Evolutionary conservation across 805 yeast genomes (phyloP).

Genomic region (Yarrowia bubula): DNA sequence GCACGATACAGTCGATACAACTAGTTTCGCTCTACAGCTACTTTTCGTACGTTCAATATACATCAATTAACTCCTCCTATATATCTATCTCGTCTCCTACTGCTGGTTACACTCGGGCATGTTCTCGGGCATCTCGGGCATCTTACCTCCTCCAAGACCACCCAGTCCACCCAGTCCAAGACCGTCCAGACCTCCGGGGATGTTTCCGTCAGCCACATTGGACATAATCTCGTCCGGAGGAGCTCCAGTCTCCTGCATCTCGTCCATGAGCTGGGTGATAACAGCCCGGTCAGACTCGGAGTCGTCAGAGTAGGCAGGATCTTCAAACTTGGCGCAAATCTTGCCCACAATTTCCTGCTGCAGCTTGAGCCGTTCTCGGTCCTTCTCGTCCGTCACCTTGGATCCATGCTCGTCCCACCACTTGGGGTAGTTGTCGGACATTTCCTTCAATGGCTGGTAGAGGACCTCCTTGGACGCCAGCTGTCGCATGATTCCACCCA

Average conservation of each 20-base stretch:
- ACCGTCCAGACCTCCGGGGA: conserved; percentile 38
- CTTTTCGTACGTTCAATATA: background rate
- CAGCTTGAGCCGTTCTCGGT: conserved; percentile 52
- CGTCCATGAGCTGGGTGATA: conserved; percentile 59
- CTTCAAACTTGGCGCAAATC: conserved; percentile 67
- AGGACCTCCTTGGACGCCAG: conserved; percentile 80
- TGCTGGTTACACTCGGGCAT: conserved; percentile 28
- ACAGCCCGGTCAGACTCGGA: conserved; percentile 46
- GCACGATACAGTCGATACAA: too few species aligned
- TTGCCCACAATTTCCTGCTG: conserved; percentile 63
- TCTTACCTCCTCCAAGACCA: conserved; percentile 29
- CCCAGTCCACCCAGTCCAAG: conserved; percentile 32
- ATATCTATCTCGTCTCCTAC: conserved; percentile 1
- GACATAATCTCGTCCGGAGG: conserved; percentile 77
- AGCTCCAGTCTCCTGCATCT: conserved; percentile 65
- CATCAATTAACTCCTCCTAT: conserved; percentile 3
- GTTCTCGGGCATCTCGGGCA: conserved; percentile 28
- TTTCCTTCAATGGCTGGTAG: conserved; percentile 83
- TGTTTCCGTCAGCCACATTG: conserved; percentile 48
- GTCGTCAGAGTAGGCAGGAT: conserved; percentile 56
- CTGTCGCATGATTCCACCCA: conserved; percentile 74
- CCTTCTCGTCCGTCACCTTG: conserved; percentile 43
- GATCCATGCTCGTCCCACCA: conserved; percentile 61
- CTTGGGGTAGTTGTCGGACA: conserved; percentile 66
- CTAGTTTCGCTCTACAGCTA: too few species aligned